phyloP scores from a whole-genome alignment of 1,284 basidiomycete genomes.

The Porogramme epimiltina region DNA sequence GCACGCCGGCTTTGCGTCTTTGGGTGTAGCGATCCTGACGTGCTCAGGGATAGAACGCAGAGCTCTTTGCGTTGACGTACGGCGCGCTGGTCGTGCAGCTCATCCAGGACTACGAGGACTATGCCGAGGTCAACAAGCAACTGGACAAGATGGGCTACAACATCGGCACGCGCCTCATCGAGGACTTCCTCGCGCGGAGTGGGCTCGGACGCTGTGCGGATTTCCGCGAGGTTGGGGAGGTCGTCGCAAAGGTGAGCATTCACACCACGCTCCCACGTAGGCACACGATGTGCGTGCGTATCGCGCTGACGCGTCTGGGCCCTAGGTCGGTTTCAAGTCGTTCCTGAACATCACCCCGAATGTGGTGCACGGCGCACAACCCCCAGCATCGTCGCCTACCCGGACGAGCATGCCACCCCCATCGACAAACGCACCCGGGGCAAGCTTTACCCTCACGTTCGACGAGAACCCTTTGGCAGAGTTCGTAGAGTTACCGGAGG shows the following conservation, averaged over 20 bases:
- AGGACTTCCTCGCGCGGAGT: conserved; percentile 96
- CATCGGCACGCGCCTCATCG: conserved; percentile 94
- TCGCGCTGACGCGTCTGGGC: background rate
- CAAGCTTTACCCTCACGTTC: conserved; percentile 82
- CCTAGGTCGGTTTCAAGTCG: conserved; percentile 96
- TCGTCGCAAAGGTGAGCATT: conserved; percentile 77
- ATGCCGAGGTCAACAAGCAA: conserved; percentile 85
- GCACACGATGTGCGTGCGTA: background rate
- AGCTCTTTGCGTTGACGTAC: conserved; percentile 96
- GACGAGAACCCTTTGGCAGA: conserved; percentile 98
- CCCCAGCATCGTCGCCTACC: conserved; percentile 48
- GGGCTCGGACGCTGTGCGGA: conserved; percentile 84
- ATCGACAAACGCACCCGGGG: conserved; percentile 39
- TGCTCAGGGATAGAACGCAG: conserved; percentile 74
- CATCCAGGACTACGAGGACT: conserved; percentile 99
- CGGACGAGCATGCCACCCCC: conserved; percentile 42
- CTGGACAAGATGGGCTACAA: conserved; percentile 97
- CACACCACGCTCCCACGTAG: background rate
- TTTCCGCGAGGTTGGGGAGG: conserved; percentile 93
- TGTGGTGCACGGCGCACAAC: conserved; percentile 65
- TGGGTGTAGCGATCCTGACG: conserved; percentile 23
- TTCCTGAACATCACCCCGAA: conserved; percentile 93
- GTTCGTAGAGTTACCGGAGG: conserved; percentile 96
- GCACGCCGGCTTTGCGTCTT: background rate
- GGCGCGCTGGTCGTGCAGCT: conserved; percentile 98